Percentiles rank a stretch among this genome's conserved stretches.
phyloP scores from a whole-genome alignment of 1,139 yeast species.

The Blastobotrys raffinosifermentans region DNA sequence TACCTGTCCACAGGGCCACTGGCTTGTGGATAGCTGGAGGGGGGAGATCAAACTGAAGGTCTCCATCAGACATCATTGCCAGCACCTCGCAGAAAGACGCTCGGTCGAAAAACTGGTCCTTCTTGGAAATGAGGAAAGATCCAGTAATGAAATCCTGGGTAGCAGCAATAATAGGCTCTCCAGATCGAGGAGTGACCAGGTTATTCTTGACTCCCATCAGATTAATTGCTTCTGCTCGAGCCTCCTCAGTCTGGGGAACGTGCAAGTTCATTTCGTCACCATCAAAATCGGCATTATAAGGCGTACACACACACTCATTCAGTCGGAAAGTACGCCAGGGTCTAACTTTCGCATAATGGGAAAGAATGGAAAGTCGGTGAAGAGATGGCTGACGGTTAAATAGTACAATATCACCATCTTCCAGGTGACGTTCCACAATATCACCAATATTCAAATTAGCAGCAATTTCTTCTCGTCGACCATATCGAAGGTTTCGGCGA shows the following conservation, averaged over 20 bases:
- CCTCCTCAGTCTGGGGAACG: conserved; percentile 99
- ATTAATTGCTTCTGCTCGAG: conserved; percentile 95
- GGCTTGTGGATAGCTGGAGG: conserved; percentile 95
- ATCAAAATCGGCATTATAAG: conserved; percentile 98
- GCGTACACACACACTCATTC: conserved; percentile 99
- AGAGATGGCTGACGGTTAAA: conserved; percentile 98
- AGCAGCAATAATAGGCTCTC: conserved; percentile 99
- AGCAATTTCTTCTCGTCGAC: conserved; percentile 76
- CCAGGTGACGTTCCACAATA: conserved; percentile 94
- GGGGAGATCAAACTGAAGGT: conserved; percentile 81
- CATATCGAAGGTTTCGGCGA: conserved; percentile 83
- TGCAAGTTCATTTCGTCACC: conserved; percentile 99
- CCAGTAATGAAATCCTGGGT: conserved; percentile 99
- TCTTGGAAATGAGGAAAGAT: conserved; percentile 83
- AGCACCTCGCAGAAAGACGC: conserved; percentile 77
- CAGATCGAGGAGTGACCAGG: conserved; percentile 90
- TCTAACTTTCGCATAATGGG: conserved; percentile 92
- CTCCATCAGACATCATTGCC: conserved; percentile 95
- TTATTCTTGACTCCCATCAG: conserved; percentile 98
- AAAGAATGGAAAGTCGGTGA: conserved; percentile 87
- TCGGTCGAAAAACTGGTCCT: conserved; percentile 88
- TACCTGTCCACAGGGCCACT: conserved; percentile 90
- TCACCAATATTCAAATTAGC: conserved; percentile 78
- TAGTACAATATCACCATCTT: conserved; percentile 92
- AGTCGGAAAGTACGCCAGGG: conserved; percentile 98